Conservation (phyloP, 345 rosid species). For the Bruguiera sexangula region DNA sequence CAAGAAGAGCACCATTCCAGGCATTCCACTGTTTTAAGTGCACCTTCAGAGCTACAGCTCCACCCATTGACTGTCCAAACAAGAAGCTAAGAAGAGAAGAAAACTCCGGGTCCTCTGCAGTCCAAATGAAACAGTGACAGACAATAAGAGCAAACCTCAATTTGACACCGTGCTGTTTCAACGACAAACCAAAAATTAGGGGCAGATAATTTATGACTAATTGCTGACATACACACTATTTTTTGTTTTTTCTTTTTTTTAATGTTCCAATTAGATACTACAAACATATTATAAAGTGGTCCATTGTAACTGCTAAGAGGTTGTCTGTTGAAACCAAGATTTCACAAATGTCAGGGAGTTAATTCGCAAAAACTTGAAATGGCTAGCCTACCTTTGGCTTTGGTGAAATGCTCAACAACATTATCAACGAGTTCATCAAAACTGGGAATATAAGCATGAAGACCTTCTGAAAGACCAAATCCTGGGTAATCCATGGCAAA, state of each 20-base stretch:
- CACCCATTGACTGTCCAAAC: conserved; percentile 95
- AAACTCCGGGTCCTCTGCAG: conserved; percentile 58
- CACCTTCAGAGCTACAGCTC: conserved; percentile 88
- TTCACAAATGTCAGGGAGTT: too few species aligned
- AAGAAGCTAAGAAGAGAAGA: conserved; percentile 68
- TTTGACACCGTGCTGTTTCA: not conserved
- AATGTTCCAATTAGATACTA: not conserved
- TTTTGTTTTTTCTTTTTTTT: not conserved
- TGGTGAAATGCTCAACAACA: conserved; percentile 78
- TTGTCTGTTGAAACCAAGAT: not conserved
- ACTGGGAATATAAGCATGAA: conserved; percentile 77
- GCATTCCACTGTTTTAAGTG: conserved; percentile 79
- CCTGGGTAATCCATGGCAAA: conserved; percentile 98
- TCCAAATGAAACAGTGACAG: conserved; percentile 19
- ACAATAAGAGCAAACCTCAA: conserved; percentile 7
- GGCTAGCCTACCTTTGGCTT: conserved; percentile 60
- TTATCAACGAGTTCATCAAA: conserved; percentile 75
- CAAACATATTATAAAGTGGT: not conserved
- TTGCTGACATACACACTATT: not conserved
- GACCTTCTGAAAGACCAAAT: conserved; percentile 90
- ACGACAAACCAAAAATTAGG: not conserved
- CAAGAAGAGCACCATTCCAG: conserved; percentile 89
- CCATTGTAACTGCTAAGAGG: not conserved
- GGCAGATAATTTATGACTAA: not conserved
- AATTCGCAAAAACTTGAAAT: not conserved